Percentiles rank a stretch among this genome's conserved stretches.
Conservation (phyloP, 495 filamentous ascomycete species). For the Neurospora sp. region DNA sequence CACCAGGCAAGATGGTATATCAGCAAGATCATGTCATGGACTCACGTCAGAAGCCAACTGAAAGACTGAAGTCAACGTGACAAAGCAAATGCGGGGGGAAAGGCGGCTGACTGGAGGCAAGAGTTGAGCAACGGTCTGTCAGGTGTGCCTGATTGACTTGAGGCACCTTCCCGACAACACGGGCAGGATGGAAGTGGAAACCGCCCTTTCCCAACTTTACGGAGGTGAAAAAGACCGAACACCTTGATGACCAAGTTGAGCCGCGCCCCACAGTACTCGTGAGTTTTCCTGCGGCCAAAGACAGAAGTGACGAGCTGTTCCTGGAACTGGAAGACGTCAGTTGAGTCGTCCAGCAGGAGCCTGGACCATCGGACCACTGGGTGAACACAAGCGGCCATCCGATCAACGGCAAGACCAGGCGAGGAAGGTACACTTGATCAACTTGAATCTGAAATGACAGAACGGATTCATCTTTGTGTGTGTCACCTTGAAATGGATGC, state of each 20-base stretch:
- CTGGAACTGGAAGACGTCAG: neutral
- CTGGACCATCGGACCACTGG: neutral
- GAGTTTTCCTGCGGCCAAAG: neutral
- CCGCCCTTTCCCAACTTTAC: neutral
- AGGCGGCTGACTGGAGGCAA: neutral
- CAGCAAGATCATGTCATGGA: neutral
- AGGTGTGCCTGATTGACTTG: neutral
- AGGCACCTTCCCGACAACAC: neutral
- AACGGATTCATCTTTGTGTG: neutral
- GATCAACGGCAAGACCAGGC: neutral
- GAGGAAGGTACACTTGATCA: neutral
- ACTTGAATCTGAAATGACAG: neutral
- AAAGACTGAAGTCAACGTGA: neutral
- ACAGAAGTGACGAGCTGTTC: neutral
- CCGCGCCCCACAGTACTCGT: neutral
- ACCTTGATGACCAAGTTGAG: neutral
- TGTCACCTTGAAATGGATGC: neutral
- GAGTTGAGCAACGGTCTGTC: neutral
- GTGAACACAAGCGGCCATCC: neutral
- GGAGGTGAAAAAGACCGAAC: neutral
- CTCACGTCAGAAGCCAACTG: neutral
- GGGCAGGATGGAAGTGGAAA: neutral
- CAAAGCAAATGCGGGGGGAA: neutral
- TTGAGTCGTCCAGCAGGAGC: neutral
- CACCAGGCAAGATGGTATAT: neutral